Conservation (phyloP, 805 yeast genomes). For the Zygosaccharomyces kombuchaensis region DNA sequence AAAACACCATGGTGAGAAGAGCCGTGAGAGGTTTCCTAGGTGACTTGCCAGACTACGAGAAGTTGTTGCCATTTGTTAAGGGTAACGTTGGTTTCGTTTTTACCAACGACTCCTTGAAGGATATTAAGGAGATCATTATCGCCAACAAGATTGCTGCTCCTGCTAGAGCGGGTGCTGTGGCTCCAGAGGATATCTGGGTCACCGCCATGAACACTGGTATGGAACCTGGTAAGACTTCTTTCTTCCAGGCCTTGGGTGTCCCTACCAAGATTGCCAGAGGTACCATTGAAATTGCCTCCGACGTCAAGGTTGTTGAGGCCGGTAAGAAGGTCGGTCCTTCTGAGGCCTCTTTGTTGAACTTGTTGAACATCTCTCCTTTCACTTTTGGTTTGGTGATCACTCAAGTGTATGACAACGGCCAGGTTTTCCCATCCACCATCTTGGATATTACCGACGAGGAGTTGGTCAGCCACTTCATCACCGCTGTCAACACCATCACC, state of each 20-base stretch:
- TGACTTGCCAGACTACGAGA: slow-evolving; percentile 95
- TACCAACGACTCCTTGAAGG: slow-evolving; percentile 94
- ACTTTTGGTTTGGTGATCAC: slow-evolving; percentile 96
- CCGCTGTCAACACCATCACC: slow-evolving; percentile 92
- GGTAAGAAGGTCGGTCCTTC: slow-evolving; percentile 95
- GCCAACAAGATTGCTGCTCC: slow-evolving; percentile 99
- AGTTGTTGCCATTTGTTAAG: slow-evolving; percentile 86
- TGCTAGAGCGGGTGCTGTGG: slow-evolving; percentile 99
- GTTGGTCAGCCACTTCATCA: slow-evolving; percentile 84
- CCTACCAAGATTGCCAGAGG: slow-evolving; percentile 99
- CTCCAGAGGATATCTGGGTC: slow-evolving; percentile 96
- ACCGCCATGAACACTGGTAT: slow-evolving; percentile 99
- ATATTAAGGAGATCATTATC: slow-evolving; percentile 81
- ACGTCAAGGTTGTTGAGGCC: slow-evolving; percentile 89
- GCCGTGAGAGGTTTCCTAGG: slow-evolving; percentile 94
- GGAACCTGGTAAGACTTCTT: slow-evolving; percentile 99
- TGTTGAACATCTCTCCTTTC: slow-evolving; percentile 99
- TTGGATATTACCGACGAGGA: slow-evolving; percentile 98
- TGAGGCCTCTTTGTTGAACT: slow-evolving; percentile 97
- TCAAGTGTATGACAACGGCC: slow-evolving; percentile 98
- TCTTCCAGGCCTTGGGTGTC: slow-evolving; percentile 99
- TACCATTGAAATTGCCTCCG: slow-evolving; percentile 98
- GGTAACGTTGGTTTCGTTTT: slow-evolving; percentile 99
- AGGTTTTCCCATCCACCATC: slow-evolving; percentile 93
- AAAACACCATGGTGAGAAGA: slow-evolving; percentile 99